These are phyloP conservation scores for Quercus gilva DNA, from an alignment of 306 rosid genomes.

Conservation along the genomic window DNA sequence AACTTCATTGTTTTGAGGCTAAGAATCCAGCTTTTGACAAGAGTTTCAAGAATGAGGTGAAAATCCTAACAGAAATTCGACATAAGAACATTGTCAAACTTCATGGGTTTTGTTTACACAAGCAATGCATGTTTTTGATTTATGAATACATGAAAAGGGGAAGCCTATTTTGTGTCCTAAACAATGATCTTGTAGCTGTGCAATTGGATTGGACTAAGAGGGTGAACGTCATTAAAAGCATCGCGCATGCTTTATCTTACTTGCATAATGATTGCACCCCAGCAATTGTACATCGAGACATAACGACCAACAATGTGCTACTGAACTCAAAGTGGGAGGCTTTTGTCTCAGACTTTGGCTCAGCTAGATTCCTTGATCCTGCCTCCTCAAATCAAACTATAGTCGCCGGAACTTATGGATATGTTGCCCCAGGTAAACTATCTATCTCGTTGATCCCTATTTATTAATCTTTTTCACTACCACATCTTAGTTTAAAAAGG, in stretches of 20 bases:
- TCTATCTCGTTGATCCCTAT: background rate
- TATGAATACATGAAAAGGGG: slow-evolving; percentile 25
- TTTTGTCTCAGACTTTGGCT: slow-evolving; percentile 16
- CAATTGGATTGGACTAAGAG: slow-evolving; percentile 15
- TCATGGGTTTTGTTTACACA: slow-evolving; percentile 19
- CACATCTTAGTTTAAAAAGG: too few relatives aligned
- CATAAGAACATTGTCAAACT: slow-evolving; percentile 19
- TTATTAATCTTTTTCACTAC: too few relatives aligned
- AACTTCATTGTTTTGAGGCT: slow-evolving; percentile 10
- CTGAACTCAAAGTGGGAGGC: slow-evolving; percentile 6
- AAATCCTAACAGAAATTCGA: slow-evolving; percentile 7
- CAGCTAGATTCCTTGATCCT: slow-evolving; percentile 15
- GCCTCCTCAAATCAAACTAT: slow-evolving; percentile 21
- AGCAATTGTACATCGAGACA: slow-evolving; percentile 11
- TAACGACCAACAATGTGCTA: slow-evolving; percentile 15
- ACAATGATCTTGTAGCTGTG: background rate
- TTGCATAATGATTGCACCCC: slow-evolving; percentile 24
- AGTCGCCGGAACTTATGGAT: slow-evolving; percentile 11
- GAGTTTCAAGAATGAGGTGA: slow-evolving; percentile 12
- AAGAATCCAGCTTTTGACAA: background rate
- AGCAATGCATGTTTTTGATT: slow-evolving; percentile 13
- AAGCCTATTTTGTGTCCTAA: slow-evolving; percentile 4
- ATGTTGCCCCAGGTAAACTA: slow-evolving; percentile 20
- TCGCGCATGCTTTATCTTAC: slow-evolving; percentile 10
- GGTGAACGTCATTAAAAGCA: slow-evolving; percentile 3